Evolutionary conservation across 352 stramenopile species (phyloP).

Genomic region (Thraustotheca clavata): DNA sequence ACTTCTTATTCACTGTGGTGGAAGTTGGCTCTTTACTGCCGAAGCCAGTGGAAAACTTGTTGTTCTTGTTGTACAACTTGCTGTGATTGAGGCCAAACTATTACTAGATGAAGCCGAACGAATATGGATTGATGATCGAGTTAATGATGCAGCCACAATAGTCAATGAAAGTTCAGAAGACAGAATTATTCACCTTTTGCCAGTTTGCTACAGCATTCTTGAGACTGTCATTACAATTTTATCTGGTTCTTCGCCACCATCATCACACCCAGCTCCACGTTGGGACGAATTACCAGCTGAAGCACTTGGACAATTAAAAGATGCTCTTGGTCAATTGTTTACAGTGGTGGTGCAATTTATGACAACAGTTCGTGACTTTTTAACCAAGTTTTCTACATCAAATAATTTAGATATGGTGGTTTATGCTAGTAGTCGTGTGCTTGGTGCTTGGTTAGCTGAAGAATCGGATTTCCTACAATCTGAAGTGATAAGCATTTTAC

Average conservation of each 20-base stretch:
- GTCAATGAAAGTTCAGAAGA: constrained; percentile 33
- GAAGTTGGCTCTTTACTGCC: neutral
- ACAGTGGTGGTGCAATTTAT: constrained; percentile 62
- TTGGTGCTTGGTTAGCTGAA: constrained; percentile 75
- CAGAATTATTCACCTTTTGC: constrained; percentile 48
- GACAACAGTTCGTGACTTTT: constrained; percentile 52
- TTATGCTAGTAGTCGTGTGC: constrained; percentile 63
- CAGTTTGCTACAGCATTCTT: constrained; percentile 67
- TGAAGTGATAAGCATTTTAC: constrained; percentile 55
- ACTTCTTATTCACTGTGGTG: neutral
- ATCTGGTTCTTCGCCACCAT: constrained; percentile 23
- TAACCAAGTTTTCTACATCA: constrained; percentile 56
- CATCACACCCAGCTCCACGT: too few species aligned
- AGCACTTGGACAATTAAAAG: constrained; percentile 62
- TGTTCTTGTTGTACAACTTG: constrained; percentile 1
- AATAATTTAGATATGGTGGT: constrained; percentile 61
- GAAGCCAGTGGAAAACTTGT: neutral
- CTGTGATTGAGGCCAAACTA: constrained; percentile 38
- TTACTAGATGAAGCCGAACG: constrained; percentile 79
- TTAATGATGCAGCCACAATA: constrained; percentile 34
- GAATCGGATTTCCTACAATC: constrained; percentile 65
- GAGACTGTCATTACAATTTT: constrained; percentile 62
- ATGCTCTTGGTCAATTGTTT: constrained; percentile 58
- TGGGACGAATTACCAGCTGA: constrained; percentile 34
- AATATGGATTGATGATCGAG: constrained; percentile 53